Evolutionary conservation across 1,284 basidiomycete genomes (phyloP).

Genomic region (Ganoderma leucocontextum): DNA sequence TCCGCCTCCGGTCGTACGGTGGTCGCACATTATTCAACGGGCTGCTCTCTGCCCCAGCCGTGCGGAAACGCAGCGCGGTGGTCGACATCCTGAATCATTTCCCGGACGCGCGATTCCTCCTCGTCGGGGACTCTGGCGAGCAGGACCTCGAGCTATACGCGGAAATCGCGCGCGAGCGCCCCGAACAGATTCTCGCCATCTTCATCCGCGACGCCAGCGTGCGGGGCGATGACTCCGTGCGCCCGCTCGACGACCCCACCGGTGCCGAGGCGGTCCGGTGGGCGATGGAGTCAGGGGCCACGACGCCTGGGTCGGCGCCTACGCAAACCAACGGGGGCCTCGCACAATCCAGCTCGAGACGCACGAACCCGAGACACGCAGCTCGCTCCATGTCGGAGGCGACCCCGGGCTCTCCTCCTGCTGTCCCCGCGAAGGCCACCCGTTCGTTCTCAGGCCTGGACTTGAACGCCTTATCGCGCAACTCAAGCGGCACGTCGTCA

Average conservation of each 20-base stretch:
- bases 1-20: conserved; percentile 83
- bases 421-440: conserved; percentile 14
- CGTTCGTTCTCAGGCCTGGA: conserved; percentile 26
- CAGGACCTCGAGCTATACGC: conserved; percentile 90
- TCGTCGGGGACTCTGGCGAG: conserved; percentile 89
- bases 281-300: not conserved
- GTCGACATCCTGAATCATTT: conserved; percentile 83
- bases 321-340: conserved; percentile 10
- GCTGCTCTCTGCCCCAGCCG: conserved; percentile 75
- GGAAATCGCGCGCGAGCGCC: conserved; percentile 71
- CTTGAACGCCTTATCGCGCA: not conserved
- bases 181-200: conserved; percentile 72
- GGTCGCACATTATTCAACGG: conserved; percentile 84
- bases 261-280: conserved; percentile 48
- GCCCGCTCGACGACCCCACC: conserved; percentile 62
- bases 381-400: conserved; percentile 34
- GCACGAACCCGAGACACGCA: conserved; percentile 8
- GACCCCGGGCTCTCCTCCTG: conserved; percentile 16
- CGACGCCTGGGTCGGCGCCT: conserved; percentile 16
- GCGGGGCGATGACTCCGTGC: conserved; percentile 38
- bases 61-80: conserved; percentile 83
- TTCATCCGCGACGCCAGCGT: conserved; percentile 79
- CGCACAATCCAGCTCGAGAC: not conserved
- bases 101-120: conserved; percentile 76
- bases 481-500: conserved; percentile 18